Evolutionary conservation across 345 rosid species (phyloP), one percentile per base, ranked within the genome.

Genomic region (Barbarea vulgaris): DNA sequence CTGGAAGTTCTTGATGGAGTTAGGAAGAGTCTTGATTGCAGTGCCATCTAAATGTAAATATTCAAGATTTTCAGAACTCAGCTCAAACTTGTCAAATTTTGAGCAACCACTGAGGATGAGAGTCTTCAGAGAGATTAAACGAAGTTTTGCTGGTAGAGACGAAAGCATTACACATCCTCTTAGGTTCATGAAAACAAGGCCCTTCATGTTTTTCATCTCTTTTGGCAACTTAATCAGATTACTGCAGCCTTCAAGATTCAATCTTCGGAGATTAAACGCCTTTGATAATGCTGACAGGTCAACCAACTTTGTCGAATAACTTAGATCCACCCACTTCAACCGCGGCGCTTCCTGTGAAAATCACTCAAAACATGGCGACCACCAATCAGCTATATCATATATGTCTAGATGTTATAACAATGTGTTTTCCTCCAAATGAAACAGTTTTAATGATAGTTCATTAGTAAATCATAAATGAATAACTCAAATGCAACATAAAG

Each of bases 71-170:
- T 27, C 19, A 3, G 21, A 55, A 27, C 39, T 51, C 46, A 64
- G 63, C 25, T 70, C 69, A 57, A 79, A 72, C 13, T 46, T 41
- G 3, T 12, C 10, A 21, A 79, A 24, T 2, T 5, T 69, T 22
- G 12, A 19, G 76, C 82, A 83, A 0, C 50, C 56, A 17, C n/a
- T 77, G 14, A 39, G 74, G 76, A 36, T 64, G 30, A 55, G 66
- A 70, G 44, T 44, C 54, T 42, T 68, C 30, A 60, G 39, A 19
- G 18, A 81, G 3, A 21, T 1, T 27, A 51, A 9, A 53, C 25
- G 6, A 27, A 21, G 39, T 46, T 4, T 7, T 9, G 1, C 28
- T 28, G 64, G 65, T 8, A 58, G 44, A n/a, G 28, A 37, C 4
- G 13, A 18, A n/a, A 70, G 75, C 7, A 27, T 60, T 5, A 4